Conservation (phyloP, 129 eudicot genomes). For the Flaveria sonorensis region DNA sequence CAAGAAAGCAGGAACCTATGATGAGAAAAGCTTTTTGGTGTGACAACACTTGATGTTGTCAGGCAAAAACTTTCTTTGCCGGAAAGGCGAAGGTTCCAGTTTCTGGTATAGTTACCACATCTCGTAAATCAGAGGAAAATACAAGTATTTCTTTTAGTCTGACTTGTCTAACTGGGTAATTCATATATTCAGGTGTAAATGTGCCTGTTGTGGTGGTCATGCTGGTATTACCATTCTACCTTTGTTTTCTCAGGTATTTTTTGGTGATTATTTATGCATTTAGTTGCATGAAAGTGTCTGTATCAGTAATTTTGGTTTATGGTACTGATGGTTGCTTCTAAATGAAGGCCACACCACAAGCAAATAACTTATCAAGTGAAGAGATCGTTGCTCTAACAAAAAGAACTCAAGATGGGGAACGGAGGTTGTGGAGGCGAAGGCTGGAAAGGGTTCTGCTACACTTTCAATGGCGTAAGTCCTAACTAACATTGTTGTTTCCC, state of each 20-base stretch:
- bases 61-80: constrained; percentile 98
- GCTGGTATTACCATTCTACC: constrained; percentile 99
- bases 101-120: constrained; percentile 54
- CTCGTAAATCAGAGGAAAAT: neutral
- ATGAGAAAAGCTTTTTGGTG: constrained; percentile 89
- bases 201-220: constrained; percentile 99
- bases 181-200: constrained; percentile 64
- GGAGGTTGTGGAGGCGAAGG: constrained; percentile 98
- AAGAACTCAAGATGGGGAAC: constrained; percentile 99
- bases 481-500: neutral
- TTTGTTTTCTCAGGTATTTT: constrained; percentile 81
- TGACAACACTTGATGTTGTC: constrained; percentile 95
- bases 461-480: constrained; percentile 97
- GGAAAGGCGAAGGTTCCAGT: constrained; percentile 85
- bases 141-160: neutral
- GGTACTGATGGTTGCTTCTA: constrained; percentile 22
- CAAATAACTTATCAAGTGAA: constrained; percentile 62
- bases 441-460: constrained; percentile 99
- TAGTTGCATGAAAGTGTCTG: neutral
- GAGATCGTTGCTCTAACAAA: constrained; percentile 76
- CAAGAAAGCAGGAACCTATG: constrained; percentile 96
- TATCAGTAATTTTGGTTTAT: constrained; percentile 1
- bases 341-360: constrained; percentile 78
- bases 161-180: constrained; percentile 2
- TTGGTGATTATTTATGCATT: neutral